phyloP scores from a whole-genome alignment of 2,329 filamentous ascomycete genomes.

The Sporothrix dimorphospora region DNA sequence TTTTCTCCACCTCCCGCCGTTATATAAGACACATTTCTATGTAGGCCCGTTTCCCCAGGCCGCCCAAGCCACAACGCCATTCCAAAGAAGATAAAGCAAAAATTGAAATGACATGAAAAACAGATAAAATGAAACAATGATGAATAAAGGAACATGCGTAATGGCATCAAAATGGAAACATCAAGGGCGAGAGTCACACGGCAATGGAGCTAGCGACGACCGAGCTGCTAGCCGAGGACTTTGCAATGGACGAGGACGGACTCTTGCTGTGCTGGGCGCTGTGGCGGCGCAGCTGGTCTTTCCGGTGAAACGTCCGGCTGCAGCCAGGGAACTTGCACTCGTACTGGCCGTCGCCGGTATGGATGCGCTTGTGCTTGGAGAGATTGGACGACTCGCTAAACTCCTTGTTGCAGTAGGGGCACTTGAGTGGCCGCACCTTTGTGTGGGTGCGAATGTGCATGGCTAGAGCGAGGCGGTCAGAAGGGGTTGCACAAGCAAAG shows the following conservation, averaged over 20 bases:
- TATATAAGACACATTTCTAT: neutral
- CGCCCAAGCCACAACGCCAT: neutral
- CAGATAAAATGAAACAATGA: neutral
- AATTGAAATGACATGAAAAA: neutral
- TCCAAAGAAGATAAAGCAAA: neutral
- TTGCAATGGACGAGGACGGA: neutral
- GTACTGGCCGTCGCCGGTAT: conserved; percentile 56
- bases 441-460: conserved; percentile 70
- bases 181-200: neutral
- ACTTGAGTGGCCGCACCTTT: conserved; percentile 64
- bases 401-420: conserved; percentile 59
- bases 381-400: conserved; percentile 70
- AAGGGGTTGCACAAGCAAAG: neutral
- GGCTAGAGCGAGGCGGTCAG: conserved; percentile 45
- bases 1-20: neutral
- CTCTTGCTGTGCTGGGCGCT: conserved; percentile 43
- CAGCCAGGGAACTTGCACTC: conserved; percentile 55
- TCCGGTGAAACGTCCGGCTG: conserved; percentile 59
- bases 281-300: conserved; percentile 64
- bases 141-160: neutral
- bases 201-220: neutral
- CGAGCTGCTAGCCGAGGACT: neutral
- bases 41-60: neutral
- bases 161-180: neutral
- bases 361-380: conserved; percentile 66